Evolutionary conservation across 441 rosid species (phyloP), one percentile per base, ranked within the genome.

Genomic region (Melastoma candidum): DNA sequence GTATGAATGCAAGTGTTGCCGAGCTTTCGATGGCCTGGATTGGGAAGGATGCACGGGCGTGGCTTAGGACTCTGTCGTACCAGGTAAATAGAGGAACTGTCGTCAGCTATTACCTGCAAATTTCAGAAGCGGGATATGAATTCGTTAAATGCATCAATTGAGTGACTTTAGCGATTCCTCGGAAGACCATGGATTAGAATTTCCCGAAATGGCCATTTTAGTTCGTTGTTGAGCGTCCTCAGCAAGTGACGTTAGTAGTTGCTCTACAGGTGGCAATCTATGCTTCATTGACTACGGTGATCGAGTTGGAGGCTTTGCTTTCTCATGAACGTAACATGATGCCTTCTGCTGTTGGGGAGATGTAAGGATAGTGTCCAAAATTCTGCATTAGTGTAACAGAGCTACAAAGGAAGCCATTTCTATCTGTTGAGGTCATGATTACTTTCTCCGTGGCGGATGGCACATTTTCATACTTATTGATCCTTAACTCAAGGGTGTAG

Each of bases 1-100:
- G 57, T 51, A 57, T 75, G 65, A 53, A 62, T 36, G 80, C 79
- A 65, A 78, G 71, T 36, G 47, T 69, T 53, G 54, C 77, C 11
- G 71, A 67, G 71, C 77, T 84, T 67, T 76, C 80, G 44, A 75
- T 72, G 82, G 87, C 85, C 26, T 84, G 87, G 87, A 73, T 77
- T 11, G 92, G 92, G 66, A 79, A 75, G 63, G 85, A 84, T 64
- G 77, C 81, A 54, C 80, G 77, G 63, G 68, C 57, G 61, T 84
- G 87, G 87, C 85, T 81, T 66, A 79, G 66, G 66, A 63, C 69
- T 27, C 68, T 79, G 46, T 66, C 85, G 52, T 69, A 75, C 65
- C 74, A 63, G 74, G 93, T 81, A 68, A 24, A 56, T 32, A 53
- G 56, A 14, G 46, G 46, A 22, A 44, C 11, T n/a, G 32, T 48